phyloP scores from a whole-genome alignment of 2,329 filamentous ascomycete genomes.

The Colletotrichum karsti region DNA sequence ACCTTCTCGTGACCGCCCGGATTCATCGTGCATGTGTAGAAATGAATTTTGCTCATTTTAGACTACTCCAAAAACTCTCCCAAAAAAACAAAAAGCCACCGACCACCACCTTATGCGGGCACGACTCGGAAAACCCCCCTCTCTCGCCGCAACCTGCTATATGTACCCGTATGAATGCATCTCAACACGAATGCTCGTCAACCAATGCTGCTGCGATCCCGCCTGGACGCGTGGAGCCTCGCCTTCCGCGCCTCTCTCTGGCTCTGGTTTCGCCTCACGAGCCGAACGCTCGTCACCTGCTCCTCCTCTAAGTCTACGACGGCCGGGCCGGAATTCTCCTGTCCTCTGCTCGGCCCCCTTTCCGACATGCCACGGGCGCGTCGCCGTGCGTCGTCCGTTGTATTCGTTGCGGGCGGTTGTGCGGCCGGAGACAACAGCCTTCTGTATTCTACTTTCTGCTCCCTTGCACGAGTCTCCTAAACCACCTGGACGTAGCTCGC shows the following conservation, averaged over 20 bases:
- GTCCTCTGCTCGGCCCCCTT: neutral
- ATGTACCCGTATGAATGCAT: conserved; percentile 19
- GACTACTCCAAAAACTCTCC: neutral
- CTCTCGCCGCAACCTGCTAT: neutral
- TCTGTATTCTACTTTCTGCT: neutral
- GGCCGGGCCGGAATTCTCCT: neutral
- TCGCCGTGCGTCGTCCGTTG: neutral
- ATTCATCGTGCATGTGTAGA: no score
- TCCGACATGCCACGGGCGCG: neutral
- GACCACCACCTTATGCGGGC: neutral
- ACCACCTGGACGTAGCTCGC: conserved; percentile 90
- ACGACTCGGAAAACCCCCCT: neutral
- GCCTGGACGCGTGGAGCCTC: conserved; percentile 3
- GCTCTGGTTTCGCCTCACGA: conserved; percentile 25
- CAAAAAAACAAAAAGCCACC: neutral
- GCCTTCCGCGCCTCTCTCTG: conserved; percentile 27
- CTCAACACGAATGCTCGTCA: conserved; percentile 19
- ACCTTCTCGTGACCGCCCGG: no score
- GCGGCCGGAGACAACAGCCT: neutral
- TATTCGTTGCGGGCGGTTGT: neutral
- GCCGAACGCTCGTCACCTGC: conserved; percentile 27
- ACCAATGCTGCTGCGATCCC: conserved; percentile 15
- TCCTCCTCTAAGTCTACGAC: neutral
- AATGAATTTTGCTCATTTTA: conserved; percentile 3
- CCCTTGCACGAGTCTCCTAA: conserved; percentile 43